Base-by-base conservation (phyloP, 306 rosid species). In the Begonia fuchsioides region DNA sequence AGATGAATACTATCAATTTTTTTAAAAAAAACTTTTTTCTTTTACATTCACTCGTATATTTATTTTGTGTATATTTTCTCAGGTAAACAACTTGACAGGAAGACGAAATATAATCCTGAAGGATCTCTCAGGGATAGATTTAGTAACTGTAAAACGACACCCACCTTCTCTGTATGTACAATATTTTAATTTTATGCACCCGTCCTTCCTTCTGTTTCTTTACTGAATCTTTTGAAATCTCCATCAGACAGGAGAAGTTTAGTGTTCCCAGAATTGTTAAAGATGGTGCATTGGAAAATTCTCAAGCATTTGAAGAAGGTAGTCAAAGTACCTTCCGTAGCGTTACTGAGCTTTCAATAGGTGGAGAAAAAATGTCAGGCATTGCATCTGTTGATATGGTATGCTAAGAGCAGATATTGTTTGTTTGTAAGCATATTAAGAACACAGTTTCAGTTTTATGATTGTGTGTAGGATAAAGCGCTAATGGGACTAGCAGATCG, bases 331-430 rank as follows among this genome's bases (percentile, higher is more conserved):
- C 59, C 50, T 90, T 90, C 66, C 92, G 76, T 26, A 90, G 75
- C 59, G 98, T 90, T 58, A 43, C 74, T 17, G 85, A 90, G 55
- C 77, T 90, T 59, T 81, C 98, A 59, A 61, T 71, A 50, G 63
- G 77, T 9, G 72, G 68, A 67, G 79, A 71, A 59, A 61, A 49
- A 62, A 69, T 68, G 57, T 68, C 73, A 26, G 83, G 74, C 70
- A 54, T 57, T 61, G 73, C 74, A 55, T 47, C 68, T 58, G 66
- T 85, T 57, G 92, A 90, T 72, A 71, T 90, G 95, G 98, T 90
- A 44, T 35, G 32, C 43, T 59, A 9, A 43, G 44, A 11, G 55
- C 50, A 48, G 47, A 39, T 41, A n/a, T 10, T 44, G 26, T 38
- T 13, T 40, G 7, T 26, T 26, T 26, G 8, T 26, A 26, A 6